Percentiles rank a stretch among this genome's conserved stretches.
phyloP scores from a whole-genome alignment of 1,284 basidiomycete species.

The Inonotus hispidus region DNA sequence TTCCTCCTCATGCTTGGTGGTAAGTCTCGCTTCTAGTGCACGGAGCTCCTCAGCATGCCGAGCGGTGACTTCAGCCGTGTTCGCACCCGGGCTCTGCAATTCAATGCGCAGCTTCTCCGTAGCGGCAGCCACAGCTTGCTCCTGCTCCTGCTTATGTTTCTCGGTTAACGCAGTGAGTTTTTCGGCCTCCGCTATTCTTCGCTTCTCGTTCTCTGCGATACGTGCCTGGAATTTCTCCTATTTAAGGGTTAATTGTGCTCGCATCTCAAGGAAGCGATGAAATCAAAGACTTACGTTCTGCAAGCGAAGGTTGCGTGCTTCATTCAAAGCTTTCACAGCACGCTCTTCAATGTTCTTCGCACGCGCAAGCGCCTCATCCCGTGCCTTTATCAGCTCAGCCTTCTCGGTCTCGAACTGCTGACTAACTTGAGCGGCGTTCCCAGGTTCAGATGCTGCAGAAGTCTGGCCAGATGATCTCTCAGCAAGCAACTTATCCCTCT shows the following conservation, averaged over 20 bases:
- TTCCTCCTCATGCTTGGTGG: constrained; percentile 48
- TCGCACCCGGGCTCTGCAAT: constrained; percentile 21
- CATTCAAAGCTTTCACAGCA: constrained; percentile 41
- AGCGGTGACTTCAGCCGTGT: constrained; percentile 38
- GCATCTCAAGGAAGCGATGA: neutral
- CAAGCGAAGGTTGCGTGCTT: constrained; percentile 37
- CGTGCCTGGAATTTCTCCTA: constrained; percentile 44
- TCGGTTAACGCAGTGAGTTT: constrained; percentile 27
- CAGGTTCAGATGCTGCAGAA: constrained; percentile 22
- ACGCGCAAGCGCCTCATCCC: constrained; percentile 53
- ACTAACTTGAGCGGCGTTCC: constrained; percentile 25
- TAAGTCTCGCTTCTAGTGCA: constrained; percentile 46
- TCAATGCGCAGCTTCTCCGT: constrained; percentile 47
- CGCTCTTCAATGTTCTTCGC: constrained; percentile 47
- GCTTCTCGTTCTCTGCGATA: constrained; percentile 33
- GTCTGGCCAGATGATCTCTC: constrained; percentile 50
- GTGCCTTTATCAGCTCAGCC: constrained; percentile 46
- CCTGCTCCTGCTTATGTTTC: constrained; percentile 29
- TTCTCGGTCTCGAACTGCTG: constrained; percentile 53
- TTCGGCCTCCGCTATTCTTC: constrained; percentile 34
- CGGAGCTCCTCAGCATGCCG: constrained; percentile 57
- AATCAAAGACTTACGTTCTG: constrained; percentile 28
- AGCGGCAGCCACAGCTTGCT: constrained; percentile 45
- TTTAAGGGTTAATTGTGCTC: constrained; percentile 5
- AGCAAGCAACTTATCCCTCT: constrained; percentile 53